Conservation (phyloP, 2,329 filamentous ascomycete genomes). For the Colletotrichum godetiae region DNA sequence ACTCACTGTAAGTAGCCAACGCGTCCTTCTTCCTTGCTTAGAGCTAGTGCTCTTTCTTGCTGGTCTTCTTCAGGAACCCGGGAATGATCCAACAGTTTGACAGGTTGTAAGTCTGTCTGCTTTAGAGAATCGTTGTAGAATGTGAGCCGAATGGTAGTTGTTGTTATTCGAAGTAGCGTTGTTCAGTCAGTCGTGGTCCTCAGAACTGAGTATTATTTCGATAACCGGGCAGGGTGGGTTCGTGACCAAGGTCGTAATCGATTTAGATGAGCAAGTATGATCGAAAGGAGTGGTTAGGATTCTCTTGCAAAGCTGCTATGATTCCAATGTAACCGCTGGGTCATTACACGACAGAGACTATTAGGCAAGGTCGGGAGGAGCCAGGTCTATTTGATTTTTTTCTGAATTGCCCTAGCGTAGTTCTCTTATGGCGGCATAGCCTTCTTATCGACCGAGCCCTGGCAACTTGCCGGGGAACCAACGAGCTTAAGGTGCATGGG, state of each 20-base stretch:
- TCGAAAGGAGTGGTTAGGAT: conserved; percentile 18
- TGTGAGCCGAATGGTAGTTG: background rate
- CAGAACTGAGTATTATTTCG: conserved; percentile 5
- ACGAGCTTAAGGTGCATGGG: conserved; percentile 34
- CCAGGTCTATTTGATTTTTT: conserved; percentile 36
- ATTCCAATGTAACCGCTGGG: conserved; percentile 26
- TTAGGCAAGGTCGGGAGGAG: conserved; percentile 30
- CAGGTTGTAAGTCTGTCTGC: background rate
- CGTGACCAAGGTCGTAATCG: background rate
- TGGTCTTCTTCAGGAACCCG: background rate
- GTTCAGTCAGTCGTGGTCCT: background rate
- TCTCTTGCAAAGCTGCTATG: conserved; percentile 13
- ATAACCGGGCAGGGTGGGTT: conserved; percentile 7
- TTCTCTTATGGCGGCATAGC: conserved; percentile 35
- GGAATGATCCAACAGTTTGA: background rate
- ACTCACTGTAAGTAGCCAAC: background rate
- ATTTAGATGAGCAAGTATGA: conserved; percentile 20
- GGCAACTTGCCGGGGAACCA: conserved; percentile 30
- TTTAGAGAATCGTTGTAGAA: background rate
- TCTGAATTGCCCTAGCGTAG: conserved; percentile 32
- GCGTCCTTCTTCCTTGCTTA: background rate
- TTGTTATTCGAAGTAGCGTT: background rate
- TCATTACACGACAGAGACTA: conserved; percentile 23
- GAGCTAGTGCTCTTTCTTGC: background rate
- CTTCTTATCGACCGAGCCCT: conserved; percentile 34